phyloP scores from a whole-genome alignment of 345 rosid species.

The Chamaenerion angustifolium region DNA sequence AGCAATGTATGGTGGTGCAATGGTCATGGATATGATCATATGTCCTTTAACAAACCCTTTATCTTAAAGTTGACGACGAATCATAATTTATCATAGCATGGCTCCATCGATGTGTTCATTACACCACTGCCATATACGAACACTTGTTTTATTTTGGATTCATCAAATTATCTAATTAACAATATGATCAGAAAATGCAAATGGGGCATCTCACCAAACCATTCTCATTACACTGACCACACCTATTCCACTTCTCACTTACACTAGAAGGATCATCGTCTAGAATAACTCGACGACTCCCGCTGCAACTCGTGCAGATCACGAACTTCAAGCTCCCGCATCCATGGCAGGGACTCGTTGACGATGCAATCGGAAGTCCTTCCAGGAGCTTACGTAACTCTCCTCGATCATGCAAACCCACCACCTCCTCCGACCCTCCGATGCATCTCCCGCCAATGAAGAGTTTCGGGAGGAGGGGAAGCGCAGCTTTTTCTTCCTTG shows the following conservation, averaged over 20 bases:
- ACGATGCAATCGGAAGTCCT: constrained; percentile 23
- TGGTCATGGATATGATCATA: too few relatives aligned
- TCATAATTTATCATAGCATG: too few relatives aligned
- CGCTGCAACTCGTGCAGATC: constrained; percentile 60
- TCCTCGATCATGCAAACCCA: constrained; percentile 62
- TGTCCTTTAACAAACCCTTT: too few relatives aligned
- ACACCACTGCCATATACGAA: neutral
- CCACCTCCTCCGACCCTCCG: constrained; percentile 81
- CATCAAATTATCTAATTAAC: neutral
- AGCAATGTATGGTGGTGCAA: too few relatives aligned
- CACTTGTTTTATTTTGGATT: neutral
- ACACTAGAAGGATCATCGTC: constrained; percentile 9
- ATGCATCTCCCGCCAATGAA: constrained; percentile 65
- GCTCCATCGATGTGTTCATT: too few relatives aligned
- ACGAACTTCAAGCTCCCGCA: constrained; percentile 50
- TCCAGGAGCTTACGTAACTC: constrained; percentile 60
- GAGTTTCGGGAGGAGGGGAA: constrained; percentile 46
- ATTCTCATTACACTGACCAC: constrained; percentile 69
- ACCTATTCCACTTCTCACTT: constrained; percentile 21
- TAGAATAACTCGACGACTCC: constrained; percentile 40
- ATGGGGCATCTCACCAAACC: constrained; percentile 59
- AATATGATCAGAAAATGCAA: constrained; percentile 39
- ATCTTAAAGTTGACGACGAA: too few relatives aligned
- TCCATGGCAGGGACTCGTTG: constrained; percentile 19
- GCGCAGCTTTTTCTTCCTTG: constrained; percentile 17